These are phyloP conservation scores for Urochloa ruziziensis DNA, from an alignment of 176 grass and related monocot genomes.

Conservation along the genomic window DNA sequence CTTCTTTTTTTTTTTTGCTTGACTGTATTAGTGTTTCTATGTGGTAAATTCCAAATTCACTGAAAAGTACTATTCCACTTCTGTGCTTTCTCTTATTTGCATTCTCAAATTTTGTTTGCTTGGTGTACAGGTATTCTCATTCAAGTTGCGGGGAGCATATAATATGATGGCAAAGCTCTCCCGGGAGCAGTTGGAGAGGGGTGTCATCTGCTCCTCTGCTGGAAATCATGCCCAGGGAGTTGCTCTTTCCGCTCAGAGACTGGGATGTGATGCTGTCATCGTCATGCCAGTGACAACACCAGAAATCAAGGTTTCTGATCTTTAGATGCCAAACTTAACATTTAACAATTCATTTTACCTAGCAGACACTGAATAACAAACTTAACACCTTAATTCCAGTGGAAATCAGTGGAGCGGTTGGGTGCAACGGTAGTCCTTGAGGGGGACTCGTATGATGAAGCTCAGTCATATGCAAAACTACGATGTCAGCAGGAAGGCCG, in stretches of 20 bases:
- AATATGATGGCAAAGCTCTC: conserved; percentile 99
- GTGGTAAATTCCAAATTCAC: not conserved
- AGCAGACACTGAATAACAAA: conserved; percentile 1
- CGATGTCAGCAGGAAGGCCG: conserved; percentile 74
- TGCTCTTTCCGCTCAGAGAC: conserved; percentile 76
- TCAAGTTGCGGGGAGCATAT: conserved; percentile 97
- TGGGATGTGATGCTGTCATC: conserved; percentile 91
- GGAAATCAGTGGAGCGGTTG: conserved; percentile 83
- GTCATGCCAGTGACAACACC: conserved; percentile 99
- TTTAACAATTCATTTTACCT: not conserved
- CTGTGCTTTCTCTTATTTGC: not conserved
- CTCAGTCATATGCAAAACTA: conserved; percentile 83
- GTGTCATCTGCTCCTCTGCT: conserved; percentile 97
- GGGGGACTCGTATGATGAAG: conserved; percentile 96
- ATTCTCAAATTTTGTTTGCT: conserved; percentile 7
- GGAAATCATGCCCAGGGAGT: conserved; percentile 99
- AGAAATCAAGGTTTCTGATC: conserved; percentile 83
- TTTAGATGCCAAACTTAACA: not conserved
- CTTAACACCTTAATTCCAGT: conserved; percentile 50
- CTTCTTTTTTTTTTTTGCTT: conserved; percentile 2
- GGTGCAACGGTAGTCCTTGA: conserved; percentile 87
- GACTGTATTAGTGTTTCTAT: not conserved
- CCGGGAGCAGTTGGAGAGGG: conserved; percentile 66
- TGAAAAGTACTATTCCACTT: not conserved
- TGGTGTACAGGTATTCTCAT: conserved; percentile 83